A percentile compares a stretch with the other conserved stretches of the same genome.
Evolutionary conservation across 768 basidiomycete genomes (phyloP).

Genomic region (Boletus speciosus): DNA sequence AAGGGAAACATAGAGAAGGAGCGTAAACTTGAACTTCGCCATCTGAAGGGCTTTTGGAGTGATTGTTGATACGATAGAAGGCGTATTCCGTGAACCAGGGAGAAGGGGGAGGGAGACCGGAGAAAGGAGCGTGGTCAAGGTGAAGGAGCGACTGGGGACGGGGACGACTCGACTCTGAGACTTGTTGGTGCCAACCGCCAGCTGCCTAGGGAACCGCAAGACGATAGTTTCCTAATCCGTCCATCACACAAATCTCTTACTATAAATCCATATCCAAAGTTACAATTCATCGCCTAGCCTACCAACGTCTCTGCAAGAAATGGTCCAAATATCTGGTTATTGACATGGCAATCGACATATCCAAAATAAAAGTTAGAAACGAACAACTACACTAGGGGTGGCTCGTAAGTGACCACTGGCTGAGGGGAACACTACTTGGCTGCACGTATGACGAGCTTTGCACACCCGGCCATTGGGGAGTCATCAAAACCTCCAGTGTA

Average conservation of each 20-base stretch:
- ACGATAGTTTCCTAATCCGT: slow-evolving; percentile 13
- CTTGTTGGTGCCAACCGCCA: slow-evolving; percentile 17
- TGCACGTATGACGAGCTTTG: slow-evolving; percentile 56
- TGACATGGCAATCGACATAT: not conserved
- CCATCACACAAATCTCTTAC: not conserved
- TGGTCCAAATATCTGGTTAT: not conserved
- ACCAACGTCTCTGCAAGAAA: slow-evolving; percentile 9
- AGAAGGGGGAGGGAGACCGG: too few species aligned
- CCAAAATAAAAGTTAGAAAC: not conserved
- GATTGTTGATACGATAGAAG: not conserved
- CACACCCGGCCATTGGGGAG: slow-evolving; percentile 86
- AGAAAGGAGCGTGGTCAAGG: slow-evolving; percentile 15
- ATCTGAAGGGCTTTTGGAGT: slow-evolving; percentile 33
- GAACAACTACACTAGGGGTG: slow-evolving; percentile 41
- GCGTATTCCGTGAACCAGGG: not conserved
- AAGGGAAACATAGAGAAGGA: slow-evolving; percentile 61
- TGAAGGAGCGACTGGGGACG: slow-evolving; percentile 14
- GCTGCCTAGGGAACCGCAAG: slow-evolving; percentile 12
- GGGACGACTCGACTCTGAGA: not conserved
- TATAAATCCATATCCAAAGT: not conserved
- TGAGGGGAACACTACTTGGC: slow-evolving; percentile 67
- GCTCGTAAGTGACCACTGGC: slow-evolving; percentile 74
- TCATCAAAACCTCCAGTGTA: slow-evolving; percentile 82
- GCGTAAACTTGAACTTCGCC: slow-evolving; percentile 54
- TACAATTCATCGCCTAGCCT: not conserved